These are phyloP conservation scores for Mycena maculata DNA, from an alignment of 768 basidiomycete species.

Conservation along the genomic window DNA sequence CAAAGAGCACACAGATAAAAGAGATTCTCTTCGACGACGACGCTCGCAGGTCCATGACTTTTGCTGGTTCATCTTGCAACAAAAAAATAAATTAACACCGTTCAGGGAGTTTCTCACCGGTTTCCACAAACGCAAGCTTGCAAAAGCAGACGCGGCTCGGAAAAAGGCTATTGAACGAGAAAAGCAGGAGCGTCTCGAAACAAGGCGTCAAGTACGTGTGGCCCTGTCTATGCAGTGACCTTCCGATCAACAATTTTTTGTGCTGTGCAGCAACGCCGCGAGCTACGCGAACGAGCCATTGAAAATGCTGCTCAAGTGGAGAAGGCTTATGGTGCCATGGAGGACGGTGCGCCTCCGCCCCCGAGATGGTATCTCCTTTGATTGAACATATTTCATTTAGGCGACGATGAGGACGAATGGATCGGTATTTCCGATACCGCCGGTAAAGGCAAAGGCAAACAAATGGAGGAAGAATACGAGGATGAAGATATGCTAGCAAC, in stretches of 20 bases:
- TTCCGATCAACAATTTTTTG: conserved; percentile 28
- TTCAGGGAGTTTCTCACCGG: conserved; percentile 90
- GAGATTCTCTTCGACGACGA: conserved; percentile 90
- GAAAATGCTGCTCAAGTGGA: conserved; percentile 86
- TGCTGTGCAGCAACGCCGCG: conserved; percentile 75
- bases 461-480: conserved; percentile 78
- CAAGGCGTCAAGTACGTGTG: conserved; percentile 81
- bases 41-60: conserved; percentile 71
- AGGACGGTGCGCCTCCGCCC: conserved; percentile 50
- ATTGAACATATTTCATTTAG: conserved; percentile 37
- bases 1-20: conserved; percentile 75
- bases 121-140: conserved; percentile 92
- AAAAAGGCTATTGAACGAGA: conserved; percentile 81
- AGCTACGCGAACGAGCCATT: conserved; percentile 79
- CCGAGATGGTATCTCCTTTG: conserved; percentile 5
- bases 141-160: conserved; percentile 80
- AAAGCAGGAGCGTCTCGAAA: conserved; percentile 78
- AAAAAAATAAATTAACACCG: conserved; percentile 30
- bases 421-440: conserved; percentile 51
- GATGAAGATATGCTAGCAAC: conserved; percentile 88
- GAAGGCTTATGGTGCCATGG: conserved; percentile 69
- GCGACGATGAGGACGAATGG: conserved; percentile 64
- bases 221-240: conserved; percentile 28
- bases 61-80: conserved; percentile 11
- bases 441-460: conserved; percentile 45